Conservation (phyloP, 805 yeast genomes). For the Starmerella gropengiesseri region DNA sequence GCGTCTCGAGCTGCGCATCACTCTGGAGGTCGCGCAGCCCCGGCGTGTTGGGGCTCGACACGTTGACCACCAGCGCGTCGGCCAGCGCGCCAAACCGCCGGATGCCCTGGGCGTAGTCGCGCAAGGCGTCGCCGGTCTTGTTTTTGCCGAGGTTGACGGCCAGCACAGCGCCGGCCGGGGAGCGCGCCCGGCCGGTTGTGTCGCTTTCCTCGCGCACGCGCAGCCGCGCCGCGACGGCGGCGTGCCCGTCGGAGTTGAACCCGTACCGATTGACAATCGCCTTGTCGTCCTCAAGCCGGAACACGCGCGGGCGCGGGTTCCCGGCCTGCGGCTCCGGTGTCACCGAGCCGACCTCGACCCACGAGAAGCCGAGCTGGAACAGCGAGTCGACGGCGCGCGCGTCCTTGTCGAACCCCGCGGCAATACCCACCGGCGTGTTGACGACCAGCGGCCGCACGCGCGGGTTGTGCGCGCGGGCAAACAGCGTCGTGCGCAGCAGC, state of each 20-base stretch:
- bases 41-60: conserved; percentile 93
- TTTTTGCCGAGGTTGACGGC: conserved; percentile 88
- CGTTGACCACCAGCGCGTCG: conserved; percentile 81
- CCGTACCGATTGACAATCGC: conserved; percentile 95
- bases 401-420: conserved; percentile 92
- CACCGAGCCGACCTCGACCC: conserved; percentile 85
- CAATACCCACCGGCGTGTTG: conserved; percentile 76
- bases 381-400: conserved; percentile 83
- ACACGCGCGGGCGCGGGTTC: conserved; percentile 85
- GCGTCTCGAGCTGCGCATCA: conserved; percentile 56
- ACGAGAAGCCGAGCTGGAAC: conserved; percentile 68
- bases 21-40: conserved; percentile 80
- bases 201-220: conserved; percentile 46
- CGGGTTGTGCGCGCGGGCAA: conserved; percentile 16
- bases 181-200: neutral
- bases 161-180: conserved; percentile 34
- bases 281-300: conserved; percentile 70
- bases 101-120: conserved; percentile 80
- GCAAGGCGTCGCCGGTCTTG: conserved; percentile 79
- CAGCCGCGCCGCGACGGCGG: conserved; percentile 56
- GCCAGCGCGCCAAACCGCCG: conserved; percentile 70
- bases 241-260: conserved; percentile 84
- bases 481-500: conserved; percentile 26
- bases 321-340: conserved; percentile 93
- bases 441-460: conserved; percentile 32